Conservation (phyloP, 306 rosid species). For the Cucurbita moschata region DNA sequence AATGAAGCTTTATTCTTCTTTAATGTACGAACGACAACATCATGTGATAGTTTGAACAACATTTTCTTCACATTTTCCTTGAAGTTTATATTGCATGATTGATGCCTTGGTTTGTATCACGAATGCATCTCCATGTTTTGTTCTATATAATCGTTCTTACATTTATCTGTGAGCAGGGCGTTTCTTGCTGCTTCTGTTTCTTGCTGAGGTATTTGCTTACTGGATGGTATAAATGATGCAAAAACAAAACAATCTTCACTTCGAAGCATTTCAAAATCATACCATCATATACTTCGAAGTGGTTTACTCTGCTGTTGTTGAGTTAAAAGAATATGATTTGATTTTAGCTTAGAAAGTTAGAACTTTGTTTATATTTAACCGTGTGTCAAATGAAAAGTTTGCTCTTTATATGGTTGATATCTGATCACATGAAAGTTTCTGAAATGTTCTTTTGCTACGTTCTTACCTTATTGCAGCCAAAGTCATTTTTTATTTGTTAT, state of each 20-base stretch:
- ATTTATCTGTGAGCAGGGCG: slow-evolving; percentile 27
- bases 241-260: neutral
- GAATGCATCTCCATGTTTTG: neutral
- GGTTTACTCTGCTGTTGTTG: neutral
- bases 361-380: neutral
- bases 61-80: too few species aligned
- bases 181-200: slow-evolving; percentile 79
- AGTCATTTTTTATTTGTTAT: too few species aligned
- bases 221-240: slow-evolving; percentile 84
- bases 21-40: too few species aligned
- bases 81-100: too few species aligned
- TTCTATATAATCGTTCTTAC: neutral
- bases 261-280: neutral
- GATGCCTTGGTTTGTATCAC: too few species aligned
- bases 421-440: neutral
- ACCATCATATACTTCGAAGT: neutral
- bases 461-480: neutral
- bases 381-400: neutral
- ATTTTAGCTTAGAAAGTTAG: neutral
- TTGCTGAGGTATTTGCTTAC: slow-evolving; percentile 66
- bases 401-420: neutral
- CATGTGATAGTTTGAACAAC: too few species aligned
- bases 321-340: neutral
- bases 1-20: too few species aligned
- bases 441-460: neutral